Conservation (phyloP, 257 asterid genomes). For the Gynochthodes officinalis region DNA sequence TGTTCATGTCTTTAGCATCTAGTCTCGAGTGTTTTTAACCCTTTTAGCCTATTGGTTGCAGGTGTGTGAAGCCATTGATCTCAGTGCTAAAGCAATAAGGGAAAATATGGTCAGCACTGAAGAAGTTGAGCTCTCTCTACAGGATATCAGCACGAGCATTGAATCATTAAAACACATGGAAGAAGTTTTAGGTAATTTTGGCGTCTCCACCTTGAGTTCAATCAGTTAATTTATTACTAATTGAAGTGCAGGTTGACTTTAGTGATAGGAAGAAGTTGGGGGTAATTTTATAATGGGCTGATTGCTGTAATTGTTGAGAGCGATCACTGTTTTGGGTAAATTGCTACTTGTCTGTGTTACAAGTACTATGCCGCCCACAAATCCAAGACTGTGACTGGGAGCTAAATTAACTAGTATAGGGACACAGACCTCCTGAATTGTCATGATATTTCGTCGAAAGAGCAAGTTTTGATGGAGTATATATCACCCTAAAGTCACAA, state of each 20-base stretch:
- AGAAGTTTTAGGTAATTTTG: slow-evolving; percentile 47
- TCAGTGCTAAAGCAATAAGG: slow-evolving; percentile 56
- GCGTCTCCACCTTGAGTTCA: slow-evolving; percentile 12
- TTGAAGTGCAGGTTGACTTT: not conserved
- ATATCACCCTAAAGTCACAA: no score
- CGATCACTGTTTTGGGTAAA: not conserved
- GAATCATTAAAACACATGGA: slow-evolving; percentile 64
- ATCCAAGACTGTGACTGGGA: not conserved
- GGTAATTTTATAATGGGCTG: not conserved
- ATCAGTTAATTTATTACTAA: slow-evolving; percentile 5
- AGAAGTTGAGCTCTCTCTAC: slow-evolving; percentile 63
- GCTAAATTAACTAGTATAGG: not conserved
- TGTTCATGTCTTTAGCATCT: not conserved
- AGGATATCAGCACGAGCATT: slow-evolving; percentile 59
- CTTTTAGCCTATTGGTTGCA: slow-evolving; percentile 28
- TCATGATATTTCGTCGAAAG: not conserved
- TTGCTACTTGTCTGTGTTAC: not conserved
- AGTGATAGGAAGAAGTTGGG: not conserved
- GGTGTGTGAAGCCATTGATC: slow-evolving; percentile 74
- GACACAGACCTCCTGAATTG: no score
- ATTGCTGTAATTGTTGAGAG: not conserved
- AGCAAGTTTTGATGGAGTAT: not conserved
- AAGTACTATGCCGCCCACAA: not conserved
- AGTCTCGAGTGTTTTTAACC: not conserved
- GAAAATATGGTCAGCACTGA: slow-evolving; percentile 54